Evolutionary conservation across 169 alveolate genomes (phyloP), one percentile per base, ranked within the genome.

Genomic region (Plasmodium berghei): DNA sequence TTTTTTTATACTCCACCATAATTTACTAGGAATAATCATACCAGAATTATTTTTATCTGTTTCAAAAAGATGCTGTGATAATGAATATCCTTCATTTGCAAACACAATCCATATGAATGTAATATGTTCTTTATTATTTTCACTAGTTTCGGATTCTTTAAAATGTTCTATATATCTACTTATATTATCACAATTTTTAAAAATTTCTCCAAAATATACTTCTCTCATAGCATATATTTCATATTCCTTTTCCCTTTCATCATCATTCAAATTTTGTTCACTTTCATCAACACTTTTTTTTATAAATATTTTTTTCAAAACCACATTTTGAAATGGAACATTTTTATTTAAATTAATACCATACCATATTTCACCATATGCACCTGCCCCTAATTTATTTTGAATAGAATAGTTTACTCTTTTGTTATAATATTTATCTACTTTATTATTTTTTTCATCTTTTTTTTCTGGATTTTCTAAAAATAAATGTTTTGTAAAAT

Each of bases 1-100:
- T 61, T 67, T 83, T 61, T 83, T 83, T 40, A 83, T 83, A 49
- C 90, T 83, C 90, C 90, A 83, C 90, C 90, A 83, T 56, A 83
- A 54, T 1, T 10, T 42, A 55, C 90, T 83, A 16, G 90, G 90
- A 2, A 28, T 83, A 66, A 83, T 28, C 72, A 83, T 54, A 6
- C 80, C 80, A 0, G 72, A 71, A 8, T 67, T 83, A 22, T 66
- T 55, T 46, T 24, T 48, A 71, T 67, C 71, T 28, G 70, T 58
- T 3, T 83, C 73, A 16, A 83, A 83, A 1, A 83, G 10, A 22
- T 83, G 90, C n/a, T 67, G 48, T 10, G 90, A 56, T 20, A 83
- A 45, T 0, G 90, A 66, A 61, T 83, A 83, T 8, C 90, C 90
- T 56, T 83, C 90, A 83, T 83, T 66, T 66, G 83, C 90, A 67